Conservation (phyloP, 257 asterid species). For the Solanum medicagineum region DNA sequence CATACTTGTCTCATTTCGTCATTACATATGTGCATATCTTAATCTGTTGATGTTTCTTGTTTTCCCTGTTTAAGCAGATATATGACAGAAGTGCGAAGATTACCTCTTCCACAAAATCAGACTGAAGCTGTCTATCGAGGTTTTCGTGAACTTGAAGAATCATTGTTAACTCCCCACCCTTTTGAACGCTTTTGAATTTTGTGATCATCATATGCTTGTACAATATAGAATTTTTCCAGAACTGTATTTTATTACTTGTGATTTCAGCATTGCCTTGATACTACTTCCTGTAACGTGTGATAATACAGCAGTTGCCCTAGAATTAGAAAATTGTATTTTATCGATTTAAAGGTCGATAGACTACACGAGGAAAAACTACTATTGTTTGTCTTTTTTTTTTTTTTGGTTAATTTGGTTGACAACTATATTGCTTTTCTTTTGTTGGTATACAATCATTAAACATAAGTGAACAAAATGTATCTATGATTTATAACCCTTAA, state of each 20-base stretch:
- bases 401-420: no score
- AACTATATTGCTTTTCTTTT: no score
- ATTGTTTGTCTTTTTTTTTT: no score
- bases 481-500: no score
- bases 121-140: slow-evolving; percentile 76
- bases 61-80: slow-evolving; percentile 30
- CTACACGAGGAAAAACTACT: no score
- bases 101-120: slow-evolving; percentile 69
- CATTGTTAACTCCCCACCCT: slow-evolving; percentile 49
- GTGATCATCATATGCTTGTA: background rate
- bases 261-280: background rate
- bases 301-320: background rate
- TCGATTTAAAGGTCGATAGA: background rate
- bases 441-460: no score
- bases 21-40: background rate
- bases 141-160: slow-evolving; percentile 82
- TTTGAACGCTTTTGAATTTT: slow-evolving; percentile 36
- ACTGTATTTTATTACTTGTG: background rate
- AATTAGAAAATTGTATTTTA: background rate
- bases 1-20: background rate
- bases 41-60: background rate
- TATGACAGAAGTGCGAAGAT: slow-evolving; percentile 82
- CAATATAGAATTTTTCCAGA: background rate
- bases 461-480: no score
- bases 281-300: background rate